Conservation (phyloP, 768 basidiomycete species). For the Kwoniella newhampshirensis region DNA sequence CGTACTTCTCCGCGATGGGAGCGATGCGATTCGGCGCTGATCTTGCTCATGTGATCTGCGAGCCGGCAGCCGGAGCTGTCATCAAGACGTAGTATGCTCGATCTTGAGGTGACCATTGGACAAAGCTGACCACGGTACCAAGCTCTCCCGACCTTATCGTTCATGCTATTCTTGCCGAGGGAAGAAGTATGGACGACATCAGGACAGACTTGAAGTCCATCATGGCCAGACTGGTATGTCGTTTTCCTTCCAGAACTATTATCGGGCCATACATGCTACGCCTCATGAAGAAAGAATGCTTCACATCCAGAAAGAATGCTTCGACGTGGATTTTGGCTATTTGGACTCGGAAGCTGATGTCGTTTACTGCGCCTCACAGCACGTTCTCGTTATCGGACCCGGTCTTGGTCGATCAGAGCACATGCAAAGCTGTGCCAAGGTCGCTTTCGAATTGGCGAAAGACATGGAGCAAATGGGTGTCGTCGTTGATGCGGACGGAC, state of each 20-base stretch:
- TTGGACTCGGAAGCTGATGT: not conserved
- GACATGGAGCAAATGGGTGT: constrained; percentile 72
- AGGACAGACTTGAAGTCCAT: constrained; percentile 59
- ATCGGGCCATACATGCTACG: not conserved
- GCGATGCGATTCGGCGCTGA: constrained; percentile 88
- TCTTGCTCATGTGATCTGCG: constrained; percentile 94
- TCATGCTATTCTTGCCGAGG: constrained; percentile 79
- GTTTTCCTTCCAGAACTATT: not conserved
- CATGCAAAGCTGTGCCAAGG: constrained; percentile 79
- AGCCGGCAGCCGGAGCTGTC: constrained; percentile 82
- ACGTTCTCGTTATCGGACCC: constrained; percentile 89
- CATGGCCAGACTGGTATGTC: constrained; percentile 65
- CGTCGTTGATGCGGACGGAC: constrained; percentile 90
- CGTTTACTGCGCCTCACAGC: constrained; percentile 50
- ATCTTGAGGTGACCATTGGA: not conserved
- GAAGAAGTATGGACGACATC: constrained; percentile 60
- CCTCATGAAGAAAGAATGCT: no score
- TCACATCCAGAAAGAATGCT: not conserved
- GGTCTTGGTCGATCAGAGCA: constrained; percentile 86
- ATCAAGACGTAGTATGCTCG: constrained; percentile 82
- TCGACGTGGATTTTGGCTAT: not conserved
- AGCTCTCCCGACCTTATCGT: constrained; percentile 76
- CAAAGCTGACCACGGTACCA: not conserved
- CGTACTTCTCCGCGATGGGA: constrained; percentile 90
- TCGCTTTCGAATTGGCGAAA: constrained; percentile 72